phyloP scores from a whole-genome alignment of 2,329 filamentous ascomycete genomes.

The Dothiorella sarmentorum region DNA sequence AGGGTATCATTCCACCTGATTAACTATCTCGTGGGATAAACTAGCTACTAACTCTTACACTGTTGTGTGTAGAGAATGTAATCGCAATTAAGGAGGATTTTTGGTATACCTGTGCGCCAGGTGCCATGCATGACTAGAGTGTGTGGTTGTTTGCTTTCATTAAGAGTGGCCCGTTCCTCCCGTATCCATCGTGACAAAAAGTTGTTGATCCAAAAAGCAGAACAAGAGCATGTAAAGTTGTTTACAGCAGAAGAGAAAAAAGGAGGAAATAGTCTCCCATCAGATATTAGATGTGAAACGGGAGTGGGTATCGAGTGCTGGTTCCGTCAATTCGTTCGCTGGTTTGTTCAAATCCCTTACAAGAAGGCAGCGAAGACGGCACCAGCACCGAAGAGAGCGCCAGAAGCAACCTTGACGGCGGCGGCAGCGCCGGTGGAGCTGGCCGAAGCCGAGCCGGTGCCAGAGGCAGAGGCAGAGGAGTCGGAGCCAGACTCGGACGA shows the following conservation, averaged over 20 bases:
- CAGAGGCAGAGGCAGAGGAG: conserved; percentile 13
- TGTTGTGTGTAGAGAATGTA: neutral
- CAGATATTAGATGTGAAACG: neutral
- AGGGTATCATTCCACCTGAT: conserved; percentile 15
- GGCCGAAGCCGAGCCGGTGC: conserved; percentile 15
- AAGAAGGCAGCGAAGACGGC: conserved; percentile 18
- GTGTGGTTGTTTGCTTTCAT: neutral
- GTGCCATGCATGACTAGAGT: conserved; percentile 12
- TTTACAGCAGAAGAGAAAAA: conserved; percentile 4
- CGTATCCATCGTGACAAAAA: conserved; percentile 9
- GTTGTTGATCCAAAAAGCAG: neutral
- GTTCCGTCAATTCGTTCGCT: neutral
- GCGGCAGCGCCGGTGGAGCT: conserved; percentile 19
- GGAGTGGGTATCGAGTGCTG: conserved; percentile 5
- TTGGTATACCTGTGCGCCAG: conserved; percentile 15
- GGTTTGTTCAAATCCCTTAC: neutral
- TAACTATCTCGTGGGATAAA: neutral
- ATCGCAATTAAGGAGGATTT: conserved; percentile 2
- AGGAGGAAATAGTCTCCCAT: neutral
- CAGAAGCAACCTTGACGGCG: conserved; percentile 17
- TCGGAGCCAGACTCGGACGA: conserved; percentile 17
- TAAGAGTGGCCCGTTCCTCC: conserved; percentile 9
- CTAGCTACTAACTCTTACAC: conserved; percentile 12
- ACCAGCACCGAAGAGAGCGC: conserved; percentile 19
- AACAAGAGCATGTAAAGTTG: conserved; percentile 1